A percentile compares a stretch with the other conserved stretches of the same genome.
These are phyloP conservation scores for Botrytis byssoidea DNA, from an alignment of 2,329 filamentous ascomycete species.

Conservation along the genomic window DNA sequence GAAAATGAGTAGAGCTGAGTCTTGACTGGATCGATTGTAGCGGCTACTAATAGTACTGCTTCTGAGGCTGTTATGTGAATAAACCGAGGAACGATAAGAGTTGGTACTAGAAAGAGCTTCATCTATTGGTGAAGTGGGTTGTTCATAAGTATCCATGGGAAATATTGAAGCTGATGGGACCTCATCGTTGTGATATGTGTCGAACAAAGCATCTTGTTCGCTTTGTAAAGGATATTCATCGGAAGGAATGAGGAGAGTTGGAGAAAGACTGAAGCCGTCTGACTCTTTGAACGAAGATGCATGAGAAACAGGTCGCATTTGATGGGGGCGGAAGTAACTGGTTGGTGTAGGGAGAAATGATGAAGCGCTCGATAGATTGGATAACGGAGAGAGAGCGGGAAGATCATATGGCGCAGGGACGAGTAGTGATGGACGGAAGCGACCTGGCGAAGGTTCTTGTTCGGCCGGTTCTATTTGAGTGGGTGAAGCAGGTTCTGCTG, in stretches of 20 bases:
- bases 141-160: slow-evolving; percentile 30
- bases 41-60: slow-evolving; percentile 27
- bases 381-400: slow-evolving; percentile 38
- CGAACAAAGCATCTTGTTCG: slow-evolving; percentile 38
- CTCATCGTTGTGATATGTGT: slow-evolving; percentile 32
- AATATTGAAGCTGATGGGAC: slow-evolving; percentile 31
- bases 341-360: slow-evolving; percentile 28
- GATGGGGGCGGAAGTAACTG: slow-evolving; percentile 29
- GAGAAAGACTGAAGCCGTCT: slow-evolving; percentile 59
- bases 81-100: slow-evolving; percentile 36
- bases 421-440: slow-evolving; percentile 38
- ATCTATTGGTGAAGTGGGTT: slow-evolving; percentile 35
- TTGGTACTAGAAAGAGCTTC: slow-evolving; percentile 35
- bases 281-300: slow-evolving; percentile 58
- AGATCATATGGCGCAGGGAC: slow-evolving; percentile 34
- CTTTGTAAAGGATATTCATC: slow-evolving; percentile 56
- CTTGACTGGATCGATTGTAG: slow-evolving; percentile 35
- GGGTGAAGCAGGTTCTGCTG: slow-evolving; percentile 34
- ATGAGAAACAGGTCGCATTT: slow-evolving; percentile 40
- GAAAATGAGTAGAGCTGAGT: slow-evolving; percentile 31
- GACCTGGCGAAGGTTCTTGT: slow-evolving; percentile 28
- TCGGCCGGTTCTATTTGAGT: slow-evolving; percentile 24
- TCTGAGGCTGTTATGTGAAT: slow-evolving; percentile 35
- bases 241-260: slow-evolving; percentile 59
- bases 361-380: slow-evolving; percentile 30